Percentiles rank a stretch among this genome's conserved stretches.
Conservation (phyloP, 768 basidiomycete species). For the Tubosaeta sp. region DNA sequence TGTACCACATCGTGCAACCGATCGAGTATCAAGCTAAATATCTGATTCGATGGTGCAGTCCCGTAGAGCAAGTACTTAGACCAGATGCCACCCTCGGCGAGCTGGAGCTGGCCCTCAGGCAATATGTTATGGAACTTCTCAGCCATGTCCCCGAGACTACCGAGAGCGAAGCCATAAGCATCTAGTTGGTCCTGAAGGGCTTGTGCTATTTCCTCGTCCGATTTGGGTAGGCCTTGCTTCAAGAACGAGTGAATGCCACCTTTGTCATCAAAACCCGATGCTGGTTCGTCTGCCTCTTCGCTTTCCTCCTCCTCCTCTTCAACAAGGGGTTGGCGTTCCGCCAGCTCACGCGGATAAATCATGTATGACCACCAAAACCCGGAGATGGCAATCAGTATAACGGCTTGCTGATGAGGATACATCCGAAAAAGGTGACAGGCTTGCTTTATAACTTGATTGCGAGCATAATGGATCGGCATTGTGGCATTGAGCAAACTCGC, state of each 20-base stretch:
- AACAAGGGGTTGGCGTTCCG: too few relatives aligned
- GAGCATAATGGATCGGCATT: too few relatives aligned
- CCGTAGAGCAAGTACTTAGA: neutral
- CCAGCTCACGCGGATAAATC: too few relatives aligned
- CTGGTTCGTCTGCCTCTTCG: too few relatives aligned
- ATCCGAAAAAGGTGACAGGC: too few relatives aligned
- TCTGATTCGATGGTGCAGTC: neutral
- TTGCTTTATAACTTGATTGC: too few relatives aligned
- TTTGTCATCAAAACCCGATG: neutral
- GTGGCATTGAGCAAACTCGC: too few relatives aligned
- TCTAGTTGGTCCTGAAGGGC: neutral
- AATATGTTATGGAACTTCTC: neutral
- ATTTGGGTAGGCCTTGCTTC: neutral
- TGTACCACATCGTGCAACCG: neutral
- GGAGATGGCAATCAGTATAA: too few relatives aligned
- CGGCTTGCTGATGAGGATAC: too few relatives aligned
- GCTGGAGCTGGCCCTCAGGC: neutral
- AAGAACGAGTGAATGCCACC: neutral
- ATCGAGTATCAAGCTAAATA: neutral
- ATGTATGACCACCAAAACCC: too few relatives aligned
- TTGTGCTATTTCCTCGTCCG: neutral
- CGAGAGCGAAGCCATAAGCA: neutral
- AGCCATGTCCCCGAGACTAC: neutral
- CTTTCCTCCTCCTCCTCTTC: too few relatives aligned
- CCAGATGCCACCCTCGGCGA: neutral